Evolutionary conservation across 306 rosid genomes (phyloP), one percentile per base, ranked within the genome.

Genomic region (Pterocarpus santalinus): DNA sequence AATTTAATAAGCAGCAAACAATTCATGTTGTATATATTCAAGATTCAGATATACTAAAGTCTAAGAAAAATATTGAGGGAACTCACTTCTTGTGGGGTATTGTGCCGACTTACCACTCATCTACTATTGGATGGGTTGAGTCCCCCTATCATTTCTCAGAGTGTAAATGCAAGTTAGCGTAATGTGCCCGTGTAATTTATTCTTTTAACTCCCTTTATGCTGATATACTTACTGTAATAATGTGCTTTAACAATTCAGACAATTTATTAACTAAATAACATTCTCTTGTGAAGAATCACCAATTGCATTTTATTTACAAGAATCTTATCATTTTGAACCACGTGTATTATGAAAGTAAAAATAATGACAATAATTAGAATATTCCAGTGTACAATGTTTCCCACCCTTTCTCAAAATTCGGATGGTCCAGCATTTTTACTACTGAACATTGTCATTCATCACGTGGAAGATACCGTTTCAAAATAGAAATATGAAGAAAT

Each of bases 391-490:
- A 9, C 14, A 47, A 9, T 61, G n/a, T 47, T 6, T 46, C 35
- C 17, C 43, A 1, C 39, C 33, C 75, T 0, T 30, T 12, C 63
- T 46, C 64, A 63, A 46, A 46, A 39, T 52, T 9, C 4, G 7
- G 5, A 60, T 6, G 28, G 34, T 51, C 4, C 71, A 28, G 38
- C 63, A 61, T 7, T 34, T 49, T 69, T 44, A 36, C 43, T 30
- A 41, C 72, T 28, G 51, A 76, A 49, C 80, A 46, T 36, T 65
- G 62, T 71, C 35, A 71, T 69, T 82, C 65, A 57, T 75, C 36
- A 49, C n/a, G 57, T 22, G 47, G 52, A 76, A 82, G 61, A 62
- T 49, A 51, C 2, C 79, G 62, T 71, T 36, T 69, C 28, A 15
- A 68, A 52, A 17, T 60, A 79, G 39, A 36, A 72, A 35, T 69